Base-by-base conservation (phyloP, 2,329 filamentous ascomycete genomes). In the Cercospora berteroae region DNA sequence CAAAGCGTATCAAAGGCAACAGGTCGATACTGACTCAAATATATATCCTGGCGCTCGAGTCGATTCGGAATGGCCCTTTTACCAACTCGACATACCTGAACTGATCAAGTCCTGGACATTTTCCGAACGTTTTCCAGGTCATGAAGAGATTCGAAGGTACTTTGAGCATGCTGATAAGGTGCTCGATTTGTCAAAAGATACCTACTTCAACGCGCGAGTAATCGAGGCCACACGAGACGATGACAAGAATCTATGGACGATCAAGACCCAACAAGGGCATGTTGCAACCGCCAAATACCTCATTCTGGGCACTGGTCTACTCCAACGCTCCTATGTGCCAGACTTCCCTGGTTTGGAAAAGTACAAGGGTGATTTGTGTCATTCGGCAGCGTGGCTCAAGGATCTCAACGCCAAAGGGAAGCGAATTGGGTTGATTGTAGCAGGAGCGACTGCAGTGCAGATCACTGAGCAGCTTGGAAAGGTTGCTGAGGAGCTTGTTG, bases 81-180 rank as follows among this genome's bases (percentile, higher is more conserved):
- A 84, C 67, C 80, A 83, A 66, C 80, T 82, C 65, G 81, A 80
- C 20, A 78, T 84, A 39, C 79, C 80, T 6, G 81, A 84, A 69
- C 77, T 83, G 23, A 73, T 70, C 56, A 64, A 86, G 74, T 83
- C 83, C 3, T 89, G 86, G 86, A 86, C 80, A 39, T 90, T 86
- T 66, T 71, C 69, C 5, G 70, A 77, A 63, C 74, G 74, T 18
- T 78, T 75, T 60, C 75, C 77, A 1, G 75, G 70, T 29, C 73
- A 74, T 52, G 42, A 68, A 16, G 77, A 89, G 55, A 79, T 89
- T 0, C 81, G 84, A 12, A 74, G 74, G 5, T 89, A 89, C 74
- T 89, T 89, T 72, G 82, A 85, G 16, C 84, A 88, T 48, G 83
- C 88, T 20, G 87, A 88, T 63, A 83, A 85, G 65, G 81, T 83